Conservation (phyloP, 2,329 filamentous ascomycete species). For the Hortaea sp. region DNA sequence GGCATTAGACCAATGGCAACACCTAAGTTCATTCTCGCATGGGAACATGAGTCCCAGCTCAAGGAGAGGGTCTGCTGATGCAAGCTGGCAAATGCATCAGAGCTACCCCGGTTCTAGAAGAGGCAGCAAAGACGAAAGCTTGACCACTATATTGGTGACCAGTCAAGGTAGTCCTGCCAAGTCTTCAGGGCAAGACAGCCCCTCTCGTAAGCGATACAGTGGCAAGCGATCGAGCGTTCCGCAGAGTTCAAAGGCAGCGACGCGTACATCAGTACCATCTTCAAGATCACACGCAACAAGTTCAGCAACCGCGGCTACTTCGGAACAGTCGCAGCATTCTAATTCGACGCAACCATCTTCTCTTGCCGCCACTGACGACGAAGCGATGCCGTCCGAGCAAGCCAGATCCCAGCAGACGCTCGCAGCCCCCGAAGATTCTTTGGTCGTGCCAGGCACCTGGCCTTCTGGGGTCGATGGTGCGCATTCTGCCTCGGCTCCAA, state of each 20-base stretch:
- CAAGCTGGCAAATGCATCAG: slow-evolving; percentile 22
- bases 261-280: slow-evolving; percentile 20
- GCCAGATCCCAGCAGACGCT: slow-evolving; percentile 3
- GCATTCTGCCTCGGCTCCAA: slow-evolving; percentile 14
- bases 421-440: slow-evolving; percentile 13
- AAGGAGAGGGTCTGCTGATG: slow-evolving; percentile 26
- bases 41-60: slow-evolving; percentile 17
- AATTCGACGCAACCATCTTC: slow-evolving; percentile 26
- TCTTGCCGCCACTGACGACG: slow-evolving; percentile 20
- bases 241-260: slow-evolving; percentile 6
- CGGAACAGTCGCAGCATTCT: slow-evolving; percentile 19
- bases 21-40: slow-evolving; percentile 20
- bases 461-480: slow-evolving; percentile 13
- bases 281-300: slow-evolving; percentile 24
- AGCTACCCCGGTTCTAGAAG: slow-evolving; percentile 22
- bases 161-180: slow-evolving; percentile 17
- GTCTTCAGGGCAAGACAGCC: slow-evolving; percentile 8
- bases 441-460: slow-evolving; percentile 12
- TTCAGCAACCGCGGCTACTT: slow-evolving; percentile 21
- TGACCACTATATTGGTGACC: slow-evolving; percentile 26
- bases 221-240: slow-evolving; percentile 11
- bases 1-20: slow-evolving; percentile 25
- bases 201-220: slow-evolving; percentile 8
- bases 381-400: slow-evolving; percentile 8
- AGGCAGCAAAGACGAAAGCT: slow-evolving; percentile 26